phyloP scores from a whole-genome alignment of 2,329 filamentous ascomycete genomes.

The Monascus ruber region DNA sequence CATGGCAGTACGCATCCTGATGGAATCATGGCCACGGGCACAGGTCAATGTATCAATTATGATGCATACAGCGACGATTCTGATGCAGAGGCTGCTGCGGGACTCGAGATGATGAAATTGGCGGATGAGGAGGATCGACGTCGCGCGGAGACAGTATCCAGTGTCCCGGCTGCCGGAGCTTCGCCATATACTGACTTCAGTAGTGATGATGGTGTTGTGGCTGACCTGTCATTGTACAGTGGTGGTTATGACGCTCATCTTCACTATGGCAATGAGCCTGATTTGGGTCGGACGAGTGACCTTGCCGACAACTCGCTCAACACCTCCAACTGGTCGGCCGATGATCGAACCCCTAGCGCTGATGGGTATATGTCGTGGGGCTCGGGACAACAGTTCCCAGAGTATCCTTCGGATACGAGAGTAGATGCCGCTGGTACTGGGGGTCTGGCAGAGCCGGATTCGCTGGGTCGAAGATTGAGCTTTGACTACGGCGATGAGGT shows the following conservation, averaged over 20 bases:
- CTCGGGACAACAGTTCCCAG: conserved; percentile 41
- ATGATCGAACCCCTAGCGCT: conserved; percentile 15
- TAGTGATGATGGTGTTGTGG: conserved; percentile 59
- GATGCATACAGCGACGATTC: conserved; percentile 58
- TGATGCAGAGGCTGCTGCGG: conserved; percentile 77
- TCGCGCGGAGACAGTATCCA: conserved; percentile 29
- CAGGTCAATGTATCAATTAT: conserved; percentile 35
- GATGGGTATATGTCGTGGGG: conserved; percentile 37
- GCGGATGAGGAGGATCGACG: conserved; percentile 66
- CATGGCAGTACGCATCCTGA: conserved; percentile 36
- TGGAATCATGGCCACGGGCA: conserved; percentile 32
- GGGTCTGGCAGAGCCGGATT: conserved; percentile 64
- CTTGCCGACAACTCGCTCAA: conserved; percentile 16
- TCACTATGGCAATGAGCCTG: conserved; percentile 46
- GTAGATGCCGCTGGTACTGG: conserved; percentile 88
- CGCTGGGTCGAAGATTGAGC: conserved; percentile 57
- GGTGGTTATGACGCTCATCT: conserved; percentile 57
- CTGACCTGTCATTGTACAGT: conserved; percentile 65
- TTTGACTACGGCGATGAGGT: conserved; percentile 87
- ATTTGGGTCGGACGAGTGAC: conserved; percentile 7
- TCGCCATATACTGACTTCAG: conserved; percentile 48
- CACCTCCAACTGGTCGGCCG: conserved; percentile 14
- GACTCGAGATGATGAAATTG: conserved; percentile 70
- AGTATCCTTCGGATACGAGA: conserved; percentile 50
- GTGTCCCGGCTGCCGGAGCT: no score